Evolutionary conservation across 208 protist genomes (phyloP), one percentile per base, ranked within the genome.

Genomic region (Hexamita inflata): DNA sequence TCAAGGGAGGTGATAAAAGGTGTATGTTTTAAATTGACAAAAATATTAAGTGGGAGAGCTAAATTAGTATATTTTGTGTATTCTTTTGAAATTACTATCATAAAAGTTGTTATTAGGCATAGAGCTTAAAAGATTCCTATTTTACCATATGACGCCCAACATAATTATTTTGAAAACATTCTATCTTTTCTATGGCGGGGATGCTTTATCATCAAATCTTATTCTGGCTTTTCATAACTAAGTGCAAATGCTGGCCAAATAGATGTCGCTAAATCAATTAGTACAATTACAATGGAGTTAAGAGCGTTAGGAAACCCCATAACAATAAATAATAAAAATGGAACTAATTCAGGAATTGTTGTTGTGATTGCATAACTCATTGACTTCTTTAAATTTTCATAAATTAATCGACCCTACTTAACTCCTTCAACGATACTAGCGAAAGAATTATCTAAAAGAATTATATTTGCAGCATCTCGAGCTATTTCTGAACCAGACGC

Each of bases 391-490:
- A 80, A 34, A 58, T 80, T 80, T 30, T 76, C 75, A 58, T 75
- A 80, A 39, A 80, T 80, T 1, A 62, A 2, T 30, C 77, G 0
- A 28, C 77, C 77, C 30, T 79, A 19, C 74, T 78, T 64, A n/a
- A 76, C 45, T 32, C 62, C 77, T 30, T n/a, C 30, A n/a, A 97
- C 92, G 83, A 98, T 95, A 0, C 91, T 91, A 19, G 82, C 77
- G 73, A 98, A 98, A 82, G 95, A 95, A 87, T 98, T 91, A 82
- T 98, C 93, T 40, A 95, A 78, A 41, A 98, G 73, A 59, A 94
- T 80, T 58, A 93, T 92, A 73, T 93, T 89, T 29, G 83, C 84
- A 19, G 88, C 88, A 73, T 89, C 59, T 76, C 90, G 89, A 4
- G 92, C 91, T 28, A 94, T 86, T 19, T 53, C 45, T 53, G 45